These are phyloP conservation scores for Monilinia fructicola DNA, from an alignment of 2,329 filamentous ascomycete genomes.

Conservation along the genomic window DNA sequence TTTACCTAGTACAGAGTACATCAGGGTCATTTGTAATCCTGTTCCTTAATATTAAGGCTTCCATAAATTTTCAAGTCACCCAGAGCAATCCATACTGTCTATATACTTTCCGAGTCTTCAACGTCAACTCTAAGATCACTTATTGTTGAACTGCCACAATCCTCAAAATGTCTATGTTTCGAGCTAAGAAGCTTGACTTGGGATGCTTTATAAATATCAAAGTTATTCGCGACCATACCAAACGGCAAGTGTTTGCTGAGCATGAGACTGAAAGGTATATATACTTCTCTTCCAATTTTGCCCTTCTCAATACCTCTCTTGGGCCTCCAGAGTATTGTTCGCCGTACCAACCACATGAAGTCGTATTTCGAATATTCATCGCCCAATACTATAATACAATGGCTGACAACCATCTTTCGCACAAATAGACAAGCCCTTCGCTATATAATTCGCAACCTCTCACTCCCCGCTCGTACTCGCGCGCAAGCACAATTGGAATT, in stretches of 20 bases:
- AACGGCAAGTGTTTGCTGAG: constrained; percentile 87
- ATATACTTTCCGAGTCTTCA: neutral
- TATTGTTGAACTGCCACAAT: neutral
- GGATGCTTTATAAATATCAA: constrained; percentile 84
- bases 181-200: constrained; percentile 85
- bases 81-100: neutral
- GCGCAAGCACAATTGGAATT: constrained; percentile 92
- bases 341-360: neutral
- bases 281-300: neutral
- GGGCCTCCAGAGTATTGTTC: neutral
- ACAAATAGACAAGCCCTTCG: constrained; percentile 78
- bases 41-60: neutral
- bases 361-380: neutral
- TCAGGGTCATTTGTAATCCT: neutral
- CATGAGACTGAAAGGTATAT: constrained; percentile 77
- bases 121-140: neutral
- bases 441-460: constrained; percentile 92
- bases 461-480: constrained; percentile 75
- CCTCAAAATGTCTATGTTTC: constrained; percentile 75
- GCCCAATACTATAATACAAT: neutral
- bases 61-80: neutral
- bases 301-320: neutral
- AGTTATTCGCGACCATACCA: constrained; percentile 90
- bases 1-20: no score
- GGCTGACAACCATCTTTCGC: constrained; percentile 21